A percentile compares a stretch with the other conserved stretches of the same genome.
phyloP scores from a whole-genome alignment of 1,139 yeast genomes.

The Candida dubliniensis region DNA sequence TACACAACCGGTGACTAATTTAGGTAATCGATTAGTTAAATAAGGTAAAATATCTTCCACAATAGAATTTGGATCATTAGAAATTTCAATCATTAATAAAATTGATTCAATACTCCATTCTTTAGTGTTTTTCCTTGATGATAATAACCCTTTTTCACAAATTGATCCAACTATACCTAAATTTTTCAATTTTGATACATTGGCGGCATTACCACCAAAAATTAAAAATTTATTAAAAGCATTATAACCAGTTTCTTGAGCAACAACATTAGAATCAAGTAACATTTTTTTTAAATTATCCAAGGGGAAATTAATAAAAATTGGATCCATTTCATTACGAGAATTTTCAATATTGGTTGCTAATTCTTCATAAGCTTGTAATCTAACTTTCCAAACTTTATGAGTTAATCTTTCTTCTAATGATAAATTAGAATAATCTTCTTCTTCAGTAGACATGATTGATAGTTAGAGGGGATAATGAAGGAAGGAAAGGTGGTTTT shows the following conservation, averaged over 20 bases:
- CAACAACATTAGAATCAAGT: constrained; percentile 83
- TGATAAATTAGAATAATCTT: constrained; percentile 64
- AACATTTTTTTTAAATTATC: constrained; percentile 58
- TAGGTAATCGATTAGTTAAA: constrained; percentile 67
- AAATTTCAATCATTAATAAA: constrained; percentile 59
- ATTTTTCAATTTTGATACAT: constrained; percentile 37
- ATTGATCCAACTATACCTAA: constrained; percentile 53
- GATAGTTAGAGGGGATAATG: too few relatives aligned
- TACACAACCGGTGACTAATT: constrained; percentile 70
- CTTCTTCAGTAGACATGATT: constrained; percentile 44
- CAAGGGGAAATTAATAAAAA: constrained; percentile 43
- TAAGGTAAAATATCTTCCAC: constrained; percentile 69
- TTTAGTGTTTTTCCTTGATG: constrained; percentile 76
- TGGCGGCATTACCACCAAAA: constrained; percentile 50
- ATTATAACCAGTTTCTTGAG: constrained; percentile 79
- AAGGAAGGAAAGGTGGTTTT: background rate
- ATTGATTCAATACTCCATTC: constrained; percentile 63
- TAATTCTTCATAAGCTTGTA: constrained; percentile 74
- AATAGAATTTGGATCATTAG: constrained; percentile 61
- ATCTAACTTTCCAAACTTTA: constrained; percentile 90
- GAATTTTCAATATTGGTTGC: constrained; percentile 53
- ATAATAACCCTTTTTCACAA: constrained; percentile 77
- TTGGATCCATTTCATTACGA: constrained; percentile 53
- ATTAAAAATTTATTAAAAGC: constrained; percentile 58
- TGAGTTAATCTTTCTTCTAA: constrained; percentile 66